Percentiles rank a stretch among this genome's conserved stretches.
These are phyloP conservation scores for Lactarius deliciosus DNA, from an alignment of 768 basidiomycete genomes.

Conservation along the genomic window DNA sequence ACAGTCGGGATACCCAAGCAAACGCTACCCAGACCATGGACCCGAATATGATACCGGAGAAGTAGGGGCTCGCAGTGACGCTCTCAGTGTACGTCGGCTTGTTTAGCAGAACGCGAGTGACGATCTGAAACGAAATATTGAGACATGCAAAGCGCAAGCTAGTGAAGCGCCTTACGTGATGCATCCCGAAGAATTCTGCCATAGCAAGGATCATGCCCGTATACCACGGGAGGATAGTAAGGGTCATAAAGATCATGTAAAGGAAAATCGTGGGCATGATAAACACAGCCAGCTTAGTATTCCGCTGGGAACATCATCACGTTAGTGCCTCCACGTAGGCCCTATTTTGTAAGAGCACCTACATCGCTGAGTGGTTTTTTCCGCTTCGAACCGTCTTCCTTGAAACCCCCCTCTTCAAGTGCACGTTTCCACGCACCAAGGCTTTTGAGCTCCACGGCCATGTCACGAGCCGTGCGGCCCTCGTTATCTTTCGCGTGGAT, in stretches of 20 bases:
- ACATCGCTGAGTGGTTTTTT: slow-evolving; percentile 72
- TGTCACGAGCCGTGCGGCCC: slow-evolving; percentile 87
- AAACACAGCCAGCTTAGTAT: slow-evolving; percentile 80
- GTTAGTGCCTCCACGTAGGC: slow-evolving; percentile 2
- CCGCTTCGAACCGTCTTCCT: slow-evolving; percentile 68
- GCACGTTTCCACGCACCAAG: slow-evolving; percentile 88
- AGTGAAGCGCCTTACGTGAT: slow-evolving; percentile 63
- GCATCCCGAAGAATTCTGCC: slow-evolving; percentile 90
- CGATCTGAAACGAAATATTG: slow-evolving; percentile 49
- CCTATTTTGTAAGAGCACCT: slow-evolving; percentile 29
- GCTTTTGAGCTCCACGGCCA: slow-evolving; percentile 93
- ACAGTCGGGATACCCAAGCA: slow-evolving; percentile 76
- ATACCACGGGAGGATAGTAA: slow-evolving; percentile 87
- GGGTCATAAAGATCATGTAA: slow-evolving; percentile 79
- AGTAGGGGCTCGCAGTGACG: slow-evolving; percentile 87
- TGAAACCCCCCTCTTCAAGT: slow-evolving; percentile 82
- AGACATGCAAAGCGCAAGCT: slow-evolving; percentile 14
- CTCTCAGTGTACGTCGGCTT: slow-evolving; percentile 79
- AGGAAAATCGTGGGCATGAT: slow-evolving; percentile 74
- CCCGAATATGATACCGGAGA: slow-evolving; percentile 84
- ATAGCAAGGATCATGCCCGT: slow-evolving; percentile 78
- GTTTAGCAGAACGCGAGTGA: slow-evolving; percentile 83
- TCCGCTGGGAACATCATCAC: slow-evolving; percentile 49
- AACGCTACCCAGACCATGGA: slow-evolving; percentile 87
- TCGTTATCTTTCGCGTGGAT: slow-evolving; percentile 75